Evolutionary conservation across 176 grass and related monocot genomes (phyloP).

Genomic region (Elymus sibiricus): DNA sequence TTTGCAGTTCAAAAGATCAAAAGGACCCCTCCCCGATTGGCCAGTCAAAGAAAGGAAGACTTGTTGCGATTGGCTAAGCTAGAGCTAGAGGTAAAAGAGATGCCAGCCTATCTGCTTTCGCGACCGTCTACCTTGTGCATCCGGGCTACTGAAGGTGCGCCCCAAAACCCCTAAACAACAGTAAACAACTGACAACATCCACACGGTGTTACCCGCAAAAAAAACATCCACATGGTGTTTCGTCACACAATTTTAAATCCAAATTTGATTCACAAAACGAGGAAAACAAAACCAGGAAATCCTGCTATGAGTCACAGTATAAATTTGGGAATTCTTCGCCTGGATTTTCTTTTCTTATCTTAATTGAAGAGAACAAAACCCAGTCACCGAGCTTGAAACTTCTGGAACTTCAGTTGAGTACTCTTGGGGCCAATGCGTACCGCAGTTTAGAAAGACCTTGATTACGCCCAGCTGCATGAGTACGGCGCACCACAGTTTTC

Average conservation of each 20-base stretch:
- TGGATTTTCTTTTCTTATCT: too few species aligned
- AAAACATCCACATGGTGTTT: neutral
- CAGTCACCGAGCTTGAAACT: too few species aligned
- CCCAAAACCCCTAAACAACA: too few species aligned
- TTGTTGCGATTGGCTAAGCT: neutral
- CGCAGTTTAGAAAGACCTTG: too few species aligned
- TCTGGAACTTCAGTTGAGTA: too few species aligned
- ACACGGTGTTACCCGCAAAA: too few species aligned
- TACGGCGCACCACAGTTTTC: neutral
- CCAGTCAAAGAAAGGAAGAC: conserved; percentile 14
- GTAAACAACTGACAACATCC: neutral
- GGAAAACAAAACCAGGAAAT: neutral
- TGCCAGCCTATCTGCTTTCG: conserved; percentile 14
- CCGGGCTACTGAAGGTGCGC: neutral
- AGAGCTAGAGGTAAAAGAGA: neutral
- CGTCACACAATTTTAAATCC: neutral
- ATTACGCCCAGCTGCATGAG: too few species aligned
- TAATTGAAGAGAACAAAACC: too few species aligned
- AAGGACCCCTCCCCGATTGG: neutral
- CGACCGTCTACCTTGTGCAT: neutral
- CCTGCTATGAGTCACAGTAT: neutral
- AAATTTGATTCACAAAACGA: neutral
- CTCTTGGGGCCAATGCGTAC: too few species aligned
- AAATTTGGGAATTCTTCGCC: neutral
- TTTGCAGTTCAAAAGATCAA: neutral